These are phyloP conservation scores for Nakaseomyces uthaithaninus DNA, from an alignment of 1,139 yeast species.

Conservation along the genomic window DNA sequence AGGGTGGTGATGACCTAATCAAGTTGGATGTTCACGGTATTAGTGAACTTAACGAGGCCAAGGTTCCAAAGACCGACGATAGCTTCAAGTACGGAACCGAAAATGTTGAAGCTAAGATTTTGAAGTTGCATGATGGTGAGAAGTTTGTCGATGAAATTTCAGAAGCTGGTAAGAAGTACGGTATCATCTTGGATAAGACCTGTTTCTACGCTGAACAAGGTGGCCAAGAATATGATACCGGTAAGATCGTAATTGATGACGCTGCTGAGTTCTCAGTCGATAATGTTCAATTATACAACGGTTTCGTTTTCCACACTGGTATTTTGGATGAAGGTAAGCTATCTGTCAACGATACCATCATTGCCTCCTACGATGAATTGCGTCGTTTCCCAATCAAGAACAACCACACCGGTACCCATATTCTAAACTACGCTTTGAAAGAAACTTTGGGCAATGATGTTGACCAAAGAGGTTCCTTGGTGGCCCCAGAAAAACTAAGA, in stretches of 20 bases:
- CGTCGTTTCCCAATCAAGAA: constrained; percentile 96
- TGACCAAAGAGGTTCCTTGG: constrained; percentile 95
- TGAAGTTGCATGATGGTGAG: constrained; percentile 65
- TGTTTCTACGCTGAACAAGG: constrained; percentile 98
- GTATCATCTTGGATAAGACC: constrained; percentile 77
- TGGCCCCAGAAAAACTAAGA: constrained; percentile 88
- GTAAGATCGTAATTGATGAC: constrained; percentile 85
- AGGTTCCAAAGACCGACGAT: constrained; percentile 80
- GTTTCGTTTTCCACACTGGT: constrained; percentile 95
- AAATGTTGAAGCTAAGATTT: constrained; percentile 52
- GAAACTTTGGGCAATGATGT: constrained; percentile 79
- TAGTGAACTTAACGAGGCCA: constrained; percentile 49
- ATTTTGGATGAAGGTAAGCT: constrained; percentile 67
- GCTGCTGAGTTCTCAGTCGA: constrained; percentile 78
- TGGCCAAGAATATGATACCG: constrained; percentile 97
- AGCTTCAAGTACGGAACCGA: constrained; percentile 61
- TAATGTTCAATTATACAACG: constrained; percentile 87
- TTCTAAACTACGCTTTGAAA: constrained; percentile 80
- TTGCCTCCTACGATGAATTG: constrained; percentile 83
- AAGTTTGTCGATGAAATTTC: constrained; percentile 46
- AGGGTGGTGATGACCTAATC: constrained; percentile 48
- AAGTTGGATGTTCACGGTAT: constrained; percentile 88
- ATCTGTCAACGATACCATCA: constrained; percentile 57
- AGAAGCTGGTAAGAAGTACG: constrained; percentile 50
- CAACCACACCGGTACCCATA: constrained; percentile 97